A percentile compares a stretch with the other conserved stretches of the same genome.
These are phyloP conservation scores for Bondarzewia mesenterica DNA, from an alignment of 1,284 basidiomycete genomes.

Conservation along the genomic window DNA sequence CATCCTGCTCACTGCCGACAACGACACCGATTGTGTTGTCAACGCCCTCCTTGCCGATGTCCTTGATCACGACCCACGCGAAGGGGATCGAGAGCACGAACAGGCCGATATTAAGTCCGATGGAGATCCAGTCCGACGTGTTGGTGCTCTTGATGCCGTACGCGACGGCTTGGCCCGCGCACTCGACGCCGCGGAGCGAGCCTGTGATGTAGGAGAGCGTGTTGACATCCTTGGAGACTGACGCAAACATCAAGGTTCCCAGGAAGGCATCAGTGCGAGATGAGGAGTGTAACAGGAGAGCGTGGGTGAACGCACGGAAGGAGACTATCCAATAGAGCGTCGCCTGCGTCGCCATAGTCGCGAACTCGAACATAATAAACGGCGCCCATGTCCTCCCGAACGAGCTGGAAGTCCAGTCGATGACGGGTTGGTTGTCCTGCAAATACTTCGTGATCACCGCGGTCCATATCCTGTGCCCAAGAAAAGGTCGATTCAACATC, in stretches of 20 bases:
- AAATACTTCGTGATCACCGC: not conserved
- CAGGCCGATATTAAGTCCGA: not conserved
- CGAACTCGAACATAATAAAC: not conserved
- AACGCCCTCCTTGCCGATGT: not conserved
- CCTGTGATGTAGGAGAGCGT: not conserved
- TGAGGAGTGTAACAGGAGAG: not conserved
- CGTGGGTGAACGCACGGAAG: not conserved
- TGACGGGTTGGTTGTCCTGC: not conserved
- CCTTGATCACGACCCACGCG: not conserved
- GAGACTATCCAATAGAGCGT: not conserved
- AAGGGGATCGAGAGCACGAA: not conserved
- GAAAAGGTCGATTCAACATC: not conserved
- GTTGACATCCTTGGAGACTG: not conserved
- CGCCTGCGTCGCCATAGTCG: not conserved
- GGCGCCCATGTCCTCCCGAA: not conserved
- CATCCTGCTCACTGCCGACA: not conserved
- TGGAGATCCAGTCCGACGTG: not conserved
- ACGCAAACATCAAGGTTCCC: not conserved
- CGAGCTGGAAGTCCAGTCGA: not conserved
- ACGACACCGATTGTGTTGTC: not conserved
- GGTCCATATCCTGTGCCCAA: not conserved
- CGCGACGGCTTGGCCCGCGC: conserved; percentile 1
- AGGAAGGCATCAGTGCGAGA: not conserved
- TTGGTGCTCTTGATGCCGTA: not conserved
- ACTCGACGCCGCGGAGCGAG: not conserved